phyloP scores from a whole-genome alignment of 345 rosid genomes.

The Pelargonium nanum region DNA sequence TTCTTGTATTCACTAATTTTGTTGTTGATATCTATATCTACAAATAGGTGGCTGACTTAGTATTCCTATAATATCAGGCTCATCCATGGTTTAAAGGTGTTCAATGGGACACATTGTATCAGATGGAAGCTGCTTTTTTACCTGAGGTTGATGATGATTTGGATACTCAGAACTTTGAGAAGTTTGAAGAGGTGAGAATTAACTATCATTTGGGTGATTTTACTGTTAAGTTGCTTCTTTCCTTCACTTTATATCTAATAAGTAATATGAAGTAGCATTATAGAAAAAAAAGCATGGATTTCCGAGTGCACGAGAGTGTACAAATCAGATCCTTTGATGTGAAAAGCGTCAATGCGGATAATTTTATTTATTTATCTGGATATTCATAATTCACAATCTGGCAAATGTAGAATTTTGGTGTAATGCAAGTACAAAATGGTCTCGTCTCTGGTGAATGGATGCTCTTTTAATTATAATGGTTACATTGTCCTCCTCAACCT shows the following conservation, averaged over 20 bases:
- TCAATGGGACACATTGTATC: slow-evolving; percentile 69
- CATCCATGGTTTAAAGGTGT: slow-evolving; percentile 95
- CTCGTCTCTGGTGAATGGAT: not conserved
- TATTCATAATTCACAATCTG: not conserved
- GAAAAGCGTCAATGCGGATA: not conserved
- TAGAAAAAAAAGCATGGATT: not conserved
- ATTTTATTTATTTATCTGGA: not conserved
- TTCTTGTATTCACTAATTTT: not conserved
- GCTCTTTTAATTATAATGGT: not conserved
- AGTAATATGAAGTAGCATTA: slow-evolving; percentile 7
- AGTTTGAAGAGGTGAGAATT: slow-evolving; percentile 70
- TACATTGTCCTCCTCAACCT: not conserved
- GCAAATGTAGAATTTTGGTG: not conserved
- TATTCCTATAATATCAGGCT: slow-evolving; percentile 31
- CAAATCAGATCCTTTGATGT: not conserved
- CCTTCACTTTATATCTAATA: not conserved
- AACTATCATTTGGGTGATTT: not conserved
- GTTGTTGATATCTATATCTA: not conserved
- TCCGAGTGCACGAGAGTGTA: not conserved
- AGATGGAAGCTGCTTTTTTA: slow-evolving; percentile 83
- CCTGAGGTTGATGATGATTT: slow-evolving; percentile 77
- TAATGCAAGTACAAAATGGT: not conserved
- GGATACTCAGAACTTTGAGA: slow-evolving; percentile 86
- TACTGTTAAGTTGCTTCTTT: not conserved
- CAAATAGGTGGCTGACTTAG: not conserved